A percentile compares a stretch with the other conserved stretches of the same genome.
Evolutionary conservation across 345 rosid genomes (phyloP).

Genomic region (Citropsis articulata): DNA sequence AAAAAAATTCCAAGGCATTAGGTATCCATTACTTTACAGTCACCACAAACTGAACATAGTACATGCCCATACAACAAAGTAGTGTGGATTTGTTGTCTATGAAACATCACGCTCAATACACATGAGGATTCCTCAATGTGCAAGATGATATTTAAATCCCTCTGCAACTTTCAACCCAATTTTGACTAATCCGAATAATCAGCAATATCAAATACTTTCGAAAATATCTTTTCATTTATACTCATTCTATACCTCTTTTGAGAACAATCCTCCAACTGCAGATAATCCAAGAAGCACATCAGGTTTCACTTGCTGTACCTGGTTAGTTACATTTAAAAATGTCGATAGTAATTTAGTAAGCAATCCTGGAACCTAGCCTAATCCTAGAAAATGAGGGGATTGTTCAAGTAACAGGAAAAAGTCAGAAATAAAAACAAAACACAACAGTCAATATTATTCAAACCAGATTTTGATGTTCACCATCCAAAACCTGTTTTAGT

Average conservation of each 20-base stretch:
- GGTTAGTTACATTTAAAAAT: constrained; percentile 21
- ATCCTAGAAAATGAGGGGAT: neutral
- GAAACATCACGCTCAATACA: neutral
- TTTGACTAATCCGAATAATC: neutral
- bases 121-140: neutral
- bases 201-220: neutral
- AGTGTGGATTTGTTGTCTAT: neutral
- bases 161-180: neutral
- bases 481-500: neutral
- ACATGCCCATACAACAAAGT: neutral
- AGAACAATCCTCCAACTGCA: constrained; percentile 98
- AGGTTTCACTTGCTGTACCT: constrained; percentile 94
- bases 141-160: neutral
- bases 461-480: neutral
- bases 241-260: constrained; percentile 69
- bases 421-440: neutral
- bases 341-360: neutral
- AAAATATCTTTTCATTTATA: neutral
- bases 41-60: neutral
- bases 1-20: neutral
- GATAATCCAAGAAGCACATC: constrained; percentile 99
- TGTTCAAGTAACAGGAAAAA: neutral
- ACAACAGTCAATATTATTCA: neutral
- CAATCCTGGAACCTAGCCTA: neutral
- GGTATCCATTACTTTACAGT: neutral